A percentile compares a stretch with the other conserved stretches of the same genome.
These are phyloP conservation scores for Xanthoconium separans DNA, from an alignment of 1,284 basidiomycete species.

Conservation along the genomic window DNA sequence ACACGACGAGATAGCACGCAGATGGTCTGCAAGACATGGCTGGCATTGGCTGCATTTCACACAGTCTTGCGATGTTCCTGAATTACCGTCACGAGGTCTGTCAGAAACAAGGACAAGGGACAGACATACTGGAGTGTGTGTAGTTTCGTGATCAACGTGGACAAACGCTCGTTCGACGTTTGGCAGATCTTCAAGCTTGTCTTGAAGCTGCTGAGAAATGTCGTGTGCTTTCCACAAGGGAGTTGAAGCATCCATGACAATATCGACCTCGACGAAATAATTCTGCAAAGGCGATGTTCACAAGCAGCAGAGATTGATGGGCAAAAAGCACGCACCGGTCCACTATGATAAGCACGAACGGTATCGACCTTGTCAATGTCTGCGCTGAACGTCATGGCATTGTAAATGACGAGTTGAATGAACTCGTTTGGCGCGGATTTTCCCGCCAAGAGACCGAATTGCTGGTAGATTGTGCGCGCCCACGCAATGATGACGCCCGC, in stretches of 20 bases:
- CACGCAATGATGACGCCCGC: constrained; percentile 81
- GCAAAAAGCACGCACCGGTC: constrained; percentile 47
- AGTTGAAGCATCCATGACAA: constrained; percentile 89
- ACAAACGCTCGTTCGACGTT: constrained; percentile 92
- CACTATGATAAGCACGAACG: constrained; percentile 84
- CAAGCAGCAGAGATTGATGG: not conserved
- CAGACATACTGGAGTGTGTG: constrained; percentile 70
- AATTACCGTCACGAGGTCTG: not conserved
- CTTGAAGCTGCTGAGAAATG: constrained; percentile 87
- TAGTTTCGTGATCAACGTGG: constrained; percentile 91
- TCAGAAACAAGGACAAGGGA: not conserved
- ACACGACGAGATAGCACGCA: not conserved
- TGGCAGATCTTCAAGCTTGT: constrained; percentile 90
- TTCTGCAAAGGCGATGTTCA: constrained; percentile 43
- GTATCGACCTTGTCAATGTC: constrained; percentile 89
- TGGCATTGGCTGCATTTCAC: not conserved
- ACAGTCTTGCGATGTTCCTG: constrained; percentile 35
- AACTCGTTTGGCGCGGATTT: constrained; percentile 91
- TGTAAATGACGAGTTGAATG: constrained; percentile 89
- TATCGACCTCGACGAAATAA: constrained; percentile 93
- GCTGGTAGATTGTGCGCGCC: constrained; percentile 70
- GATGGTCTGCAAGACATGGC: not conserved
- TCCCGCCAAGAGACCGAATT: constrained; percentile 89
- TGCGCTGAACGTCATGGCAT: constrained; percentile 84
- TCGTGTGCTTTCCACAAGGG: constrained; percentile 93